These are phyloP conservation scores for Rhexocercosporidium sp. DNA, from an alignment of 2,329 filamentous ascomycete species.

Conservation along the genomic window DNA sequence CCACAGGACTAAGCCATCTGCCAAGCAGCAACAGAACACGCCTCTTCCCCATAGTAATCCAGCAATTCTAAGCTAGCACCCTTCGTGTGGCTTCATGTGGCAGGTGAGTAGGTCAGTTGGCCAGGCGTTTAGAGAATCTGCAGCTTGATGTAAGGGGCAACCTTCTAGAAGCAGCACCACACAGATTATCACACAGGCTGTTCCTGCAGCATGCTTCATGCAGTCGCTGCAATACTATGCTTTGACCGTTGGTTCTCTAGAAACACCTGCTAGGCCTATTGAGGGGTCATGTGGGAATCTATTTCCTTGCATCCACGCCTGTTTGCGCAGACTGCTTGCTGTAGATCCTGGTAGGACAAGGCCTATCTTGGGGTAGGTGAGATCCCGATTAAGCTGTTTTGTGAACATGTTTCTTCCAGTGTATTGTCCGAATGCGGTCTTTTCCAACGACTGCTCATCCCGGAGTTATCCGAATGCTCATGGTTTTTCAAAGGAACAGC, in stretches of 20 bases:
- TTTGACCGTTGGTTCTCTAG: conserved; percentile 4
- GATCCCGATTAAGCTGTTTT: background rate
- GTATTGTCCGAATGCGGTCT: background rate
- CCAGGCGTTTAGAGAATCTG: background rate
- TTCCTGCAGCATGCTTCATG: conserved; percentile 7
- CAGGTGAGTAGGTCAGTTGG: background rate
- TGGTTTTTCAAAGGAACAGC: background rate
- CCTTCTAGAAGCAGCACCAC: background rate
- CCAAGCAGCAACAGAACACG: background rate
- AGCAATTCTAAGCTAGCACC: background rate
- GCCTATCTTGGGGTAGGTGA: background rate
- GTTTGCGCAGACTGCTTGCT: background rate
- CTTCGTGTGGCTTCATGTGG: background rate
- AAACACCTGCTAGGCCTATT: conserved; percentile 1
- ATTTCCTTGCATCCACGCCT: conserved; percentile 4
- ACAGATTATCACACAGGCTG: background rate
- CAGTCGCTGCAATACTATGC: background rate
- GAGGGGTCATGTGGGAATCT: conserved; percentile 5
- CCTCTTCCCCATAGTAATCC: background rate
- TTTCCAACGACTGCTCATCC: background rate
- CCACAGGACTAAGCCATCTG: background rate
- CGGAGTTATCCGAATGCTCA: background rate
- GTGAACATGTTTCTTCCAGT: background rate
- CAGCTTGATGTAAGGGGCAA: conserved; percentile 4
- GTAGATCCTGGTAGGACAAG: background rate